Evolutionary conservation across 345 rosid genomes (phyloP).

Genomic region (Pistacia atlantica): DNA sequence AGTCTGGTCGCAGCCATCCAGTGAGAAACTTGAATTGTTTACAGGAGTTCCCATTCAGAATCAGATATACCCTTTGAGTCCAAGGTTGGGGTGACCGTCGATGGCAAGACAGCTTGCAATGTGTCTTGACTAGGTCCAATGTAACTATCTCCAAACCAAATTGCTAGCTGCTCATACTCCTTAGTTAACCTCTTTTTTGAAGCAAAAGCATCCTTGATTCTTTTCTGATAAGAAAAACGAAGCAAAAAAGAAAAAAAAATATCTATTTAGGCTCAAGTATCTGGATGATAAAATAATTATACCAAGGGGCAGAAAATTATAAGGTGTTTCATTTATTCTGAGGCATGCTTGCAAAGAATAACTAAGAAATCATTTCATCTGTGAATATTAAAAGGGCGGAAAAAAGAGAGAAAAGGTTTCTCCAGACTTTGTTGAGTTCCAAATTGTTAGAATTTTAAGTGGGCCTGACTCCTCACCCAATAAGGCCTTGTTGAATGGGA

Average conservation of each 20-base stretch:
- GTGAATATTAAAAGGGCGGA: too few relatives aligned
- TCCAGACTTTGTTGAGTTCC: too few relatives aligned
- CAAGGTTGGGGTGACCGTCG: slow-evolving; percentile 14
- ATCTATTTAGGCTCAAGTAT: not conserved
- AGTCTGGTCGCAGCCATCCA: not conserved
- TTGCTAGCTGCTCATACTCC: slow-evolving; percentile 79
- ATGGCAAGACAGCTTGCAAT: slow-evolving; percentile 20
- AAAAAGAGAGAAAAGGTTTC: too few relatives aligned
- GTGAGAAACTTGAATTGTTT: slow-evolving; percentile 19
- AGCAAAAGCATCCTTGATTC: slow-evolving; percentile 62
- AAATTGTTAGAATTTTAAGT: too few relatives aligned
- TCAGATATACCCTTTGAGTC: slow-evolving; percentile 32
- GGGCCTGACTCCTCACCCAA: too few relatives aligned
- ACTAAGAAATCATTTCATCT: not conserved
- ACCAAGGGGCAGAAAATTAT: not conserved
- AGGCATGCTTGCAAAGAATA: not conserved
- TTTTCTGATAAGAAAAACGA: slow-evolving; percentile 48
- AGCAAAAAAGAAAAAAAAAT: not conserved
- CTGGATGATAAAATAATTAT: not conserved
- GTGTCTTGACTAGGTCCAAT: slow-evolving; percentile 35
- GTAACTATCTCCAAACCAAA: slow-evolving; percentile 71
- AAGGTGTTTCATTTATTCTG: not conserved
- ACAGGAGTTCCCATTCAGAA: slow-evolving; percentile 73
- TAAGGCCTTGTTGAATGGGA: too few relatives aligned
- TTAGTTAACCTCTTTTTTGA: slow-evolving; percentile 55